phyloP scores from a whole-genome alignment of 2,329 filamentous ascomycete species.

The Cercospora beticola region DNA sequence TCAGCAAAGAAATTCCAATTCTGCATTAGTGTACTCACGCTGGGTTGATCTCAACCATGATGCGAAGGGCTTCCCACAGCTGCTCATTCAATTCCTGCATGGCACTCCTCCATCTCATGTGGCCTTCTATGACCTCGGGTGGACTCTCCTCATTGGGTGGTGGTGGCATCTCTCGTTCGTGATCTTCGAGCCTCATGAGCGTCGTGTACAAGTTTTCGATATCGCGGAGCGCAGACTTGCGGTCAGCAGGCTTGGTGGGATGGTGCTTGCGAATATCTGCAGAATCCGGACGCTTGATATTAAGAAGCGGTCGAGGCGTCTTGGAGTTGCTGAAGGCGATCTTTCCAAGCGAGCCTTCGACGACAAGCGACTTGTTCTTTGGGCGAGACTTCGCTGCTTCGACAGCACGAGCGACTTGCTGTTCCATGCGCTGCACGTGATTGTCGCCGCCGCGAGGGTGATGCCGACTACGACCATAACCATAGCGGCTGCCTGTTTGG shows the following conservation, averaged over 20 bases:
- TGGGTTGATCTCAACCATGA: slow-evolving; percentile 80
- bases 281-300: slow-evolving; percentile 84
- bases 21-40: slow-evolving; percentile 41
- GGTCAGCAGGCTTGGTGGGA: slow-evolving; percentile 60
- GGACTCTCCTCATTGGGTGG: slow-evolving; percentile 64
- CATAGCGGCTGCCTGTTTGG: slow-evolving; percentile 84
- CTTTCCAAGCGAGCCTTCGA: slow-evolving; percentile 93
- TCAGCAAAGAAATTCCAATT: slow-evolving; percentile 10
- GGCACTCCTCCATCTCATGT: slow-evolving; percentile 76
- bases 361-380: slow-evolving; percentile 95
- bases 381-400: slow-evolving; percentile 96
- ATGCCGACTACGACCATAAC: slow-evolving; percentile 63
- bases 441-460: slow-evolving; percentile 86
- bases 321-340: slow-evolving; percentile 99
- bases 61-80: slow-evolving; percentile 84
- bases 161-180: slow-evolving; percentile 76
- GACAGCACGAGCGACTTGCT: slow-evolving; percentile 95
- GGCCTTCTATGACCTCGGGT: slow-evolving; percentile 67
- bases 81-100: slow-evolving; percentile 71
- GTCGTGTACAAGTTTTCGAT: slow-evolving; percentile 86
- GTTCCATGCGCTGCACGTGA: slow-evolving; percentile 98
- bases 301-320: slow-evolving; percentile 90
- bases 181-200: slow-evolving; percentile 91
- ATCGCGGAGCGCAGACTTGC: slow-evolving; percentile 78
- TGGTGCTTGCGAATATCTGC: slow-evolving; percentile 56